These are phyloP conservation scores for Strobilomyces dryophilus DNA, from an alignment of 768 basidiomycete genomes.

Conservation along the genomic window DNA sequence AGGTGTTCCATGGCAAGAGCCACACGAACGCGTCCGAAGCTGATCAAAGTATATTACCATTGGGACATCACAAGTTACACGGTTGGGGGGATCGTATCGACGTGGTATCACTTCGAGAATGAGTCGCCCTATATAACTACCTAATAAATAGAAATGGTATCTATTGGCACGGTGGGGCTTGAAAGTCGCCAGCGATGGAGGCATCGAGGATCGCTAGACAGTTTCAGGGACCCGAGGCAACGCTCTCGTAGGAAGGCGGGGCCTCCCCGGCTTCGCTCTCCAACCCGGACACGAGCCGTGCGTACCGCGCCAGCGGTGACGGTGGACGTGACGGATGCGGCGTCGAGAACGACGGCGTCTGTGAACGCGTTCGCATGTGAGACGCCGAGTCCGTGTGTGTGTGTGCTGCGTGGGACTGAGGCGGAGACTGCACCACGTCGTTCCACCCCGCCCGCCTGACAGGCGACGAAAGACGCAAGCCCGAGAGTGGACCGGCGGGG, in stretches of 20 bases:
- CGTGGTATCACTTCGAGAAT: too few species aligned
- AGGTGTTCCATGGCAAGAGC: slow-evolving; percentile 80
- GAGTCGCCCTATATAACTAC: too few species aligned
- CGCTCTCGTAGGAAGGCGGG: slow-evolving; percentile 55
- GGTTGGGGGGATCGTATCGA: too few species aligned
- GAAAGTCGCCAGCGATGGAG: too few species aligned
- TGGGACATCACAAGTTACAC: not conserved
- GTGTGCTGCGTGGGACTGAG: not conserved
- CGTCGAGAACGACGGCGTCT: not conserved
- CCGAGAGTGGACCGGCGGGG: not conserved
- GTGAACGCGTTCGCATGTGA: not conserved
- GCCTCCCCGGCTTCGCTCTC: slow-evolving; percentile 80
- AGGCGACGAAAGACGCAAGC: not conserved
- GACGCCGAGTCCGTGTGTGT: not conserved
- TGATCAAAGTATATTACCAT: slow-evolving; percentile 4
- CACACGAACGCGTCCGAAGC: slow-evolving; percentile 63
- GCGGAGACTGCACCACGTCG: not conserved
- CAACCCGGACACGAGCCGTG: slow-evolving; percentile 82
- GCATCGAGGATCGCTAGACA: not conserved
- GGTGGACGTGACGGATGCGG: slow-evolving; percentile 15
- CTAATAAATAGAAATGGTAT: too few species aligned
- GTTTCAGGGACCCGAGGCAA: slow-evolving; percentile 6
- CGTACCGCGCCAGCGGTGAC: slow-evolving; percentile 50
- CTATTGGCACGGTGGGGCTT: too few species aligned
- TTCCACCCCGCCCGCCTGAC: not conserved